Base-by-base conservation (phyloP, 2,329 filamentous ascomycete species). In the Colletotrichum camelliae region DNA sequence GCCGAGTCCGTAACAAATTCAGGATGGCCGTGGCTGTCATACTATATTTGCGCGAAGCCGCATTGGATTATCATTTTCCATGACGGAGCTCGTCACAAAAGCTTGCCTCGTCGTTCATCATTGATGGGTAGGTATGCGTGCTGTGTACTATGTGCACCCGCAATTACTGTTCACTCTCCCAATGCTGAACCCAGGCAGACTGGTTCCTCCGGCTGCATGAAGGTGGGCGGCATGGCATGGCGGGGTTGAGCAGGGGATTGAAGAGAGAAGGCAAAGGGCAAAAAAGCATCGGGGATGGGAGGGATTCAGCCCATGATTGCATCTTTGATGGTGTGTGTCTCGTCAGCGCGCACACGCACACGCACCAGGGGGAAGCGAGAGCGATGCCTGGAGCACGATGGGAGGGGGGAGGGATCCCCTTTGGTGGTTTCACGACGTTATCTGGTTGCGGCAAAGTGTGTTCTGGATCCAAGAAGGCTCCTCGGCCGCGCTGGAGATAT, bases 161-260 rank as follows among this genome's bases (percentile, higher is more conserved):
- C 33, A 57, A 24, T 55, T 35, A 61, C 7, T 61, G 24, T 31
- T n/a, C 10, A 35, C 43, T 21, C n/a, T 52, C n/a, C n/a, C 43
- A 12, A 52, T 29, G 18, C 18, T n/a, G 15, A 70, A 29, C n/a
- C 18, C 29, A 37, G 27, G 67, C 55, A 48, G 48, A 24, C 57
- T 21, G 39, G 37, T 37, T 35, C 27, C 27, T 31, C 57, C 24
- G 37, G 57, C n/a, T 70, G 43, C 73, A 75, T 55, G 57, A 58
- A 21, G 70, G 64, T 75, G 39, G 70, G 68, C 73, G 48, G 69
- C 73, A 75, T 73, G 73, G 58, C 62, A 76, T 74, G 70, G 74
- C 70, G 74, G 74, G 70, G 70, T 76, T 68, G 37, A 74, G 57
- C 70, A 67, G 55, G 70, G 72, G 43, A 52, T 52, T 55, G 55